Percentiles rank a stretch among this genome's conserved stretches.
Conservation (phyloP, 768 basidiomycete species). For the Stropharia rugosoannulata region DNA sequence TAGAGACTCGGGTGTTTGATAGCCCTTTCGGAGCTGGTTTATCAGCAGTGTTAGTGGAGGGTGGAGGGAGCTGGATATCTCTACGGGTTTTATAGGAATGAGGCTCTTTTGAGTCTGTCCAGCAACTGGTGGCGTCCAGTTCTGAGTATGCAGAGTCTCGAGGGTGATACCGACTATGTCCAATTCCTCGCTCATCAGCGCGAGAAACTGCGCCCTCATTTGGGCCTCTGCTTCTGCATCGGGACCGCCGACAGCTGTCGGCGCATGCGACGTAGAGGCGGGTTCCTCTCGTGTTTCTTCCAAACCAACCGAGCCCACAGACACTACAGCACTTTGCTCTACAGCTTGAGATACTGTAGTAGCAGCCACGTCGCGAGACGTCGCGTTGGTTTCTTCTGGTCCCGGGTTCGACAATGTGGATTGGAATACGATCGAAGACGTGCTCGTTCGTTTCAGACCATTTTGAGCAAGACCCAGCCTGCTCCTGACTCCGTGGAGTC, state of each 20-base stretch:
- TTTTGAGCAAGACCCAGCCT: slow-evolving; percentile 8
- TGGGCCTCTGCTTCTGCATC: neutral
- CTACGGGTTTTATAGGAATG: slow-evolving; percentile 14
- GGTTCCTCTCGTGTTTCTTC: neutral
- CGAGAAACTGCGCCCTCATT: neutral
- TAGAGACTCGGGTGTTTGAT: neutral
- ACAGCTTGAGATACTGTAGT: neutral
- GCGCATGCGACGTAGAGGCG: neutral
- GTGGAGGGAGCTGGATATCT: slow-evolving; percentile 7
- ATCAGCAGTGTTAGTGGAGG: slow-evolving; percentile 4
- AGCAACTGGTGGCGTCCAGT: slow-evolving; percentile 18
- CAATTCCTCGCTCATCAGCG: slow-evolving; percentile 2
- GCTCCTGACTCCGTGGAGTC: slow-evolving; percentile 24
- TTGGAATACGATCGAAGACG: neutral
- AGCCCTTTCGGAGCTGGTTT: neutral
- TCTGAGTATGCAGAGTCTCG: neutral
- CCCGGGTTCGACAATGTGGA: neutral
- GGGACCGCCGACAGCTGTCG: neutral
- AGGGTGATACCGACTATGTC: neutral
- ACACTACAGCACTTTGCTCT: neutral
- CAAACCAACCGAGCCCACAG: neutral
- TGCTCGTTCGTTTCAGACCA: slow-evolving; percentile 2
- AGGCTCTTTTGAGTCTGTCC: slow-evolving; percentile 26
- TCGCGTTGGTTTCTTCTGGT: neutral
- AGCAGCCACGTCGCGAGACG: slow-evolving; percentile 3